phyloP scores from a whole-genome alignment of 2,329 filamentous ascomycete genomes.

The Stachybotrys chartarum region DNA sequence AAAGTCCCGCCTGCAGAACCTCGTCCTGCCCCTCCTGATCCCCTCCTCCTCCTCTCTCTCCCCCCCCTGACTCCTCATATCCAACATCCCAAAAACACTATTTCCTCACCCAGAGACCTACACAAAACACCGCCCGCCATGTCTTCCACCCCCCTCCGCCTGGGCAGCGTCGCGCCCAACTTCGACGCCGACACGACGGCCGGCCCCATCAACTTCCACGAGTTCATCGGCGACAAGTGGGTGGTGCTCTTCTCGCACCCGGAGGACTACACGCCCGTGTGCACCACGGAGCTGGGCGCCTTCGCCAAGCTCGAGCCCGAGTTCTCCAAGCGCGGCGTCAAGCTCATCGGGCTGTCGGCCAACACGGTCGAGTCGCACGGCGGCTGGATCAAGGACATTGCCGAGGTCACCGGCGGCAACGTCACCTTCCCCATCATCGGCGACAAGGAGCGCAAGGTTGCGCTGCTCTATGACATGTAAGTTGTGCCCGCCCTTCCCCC shows the following conservation, averaged over 20 bases:
- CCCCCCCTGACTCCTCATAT: background rate
- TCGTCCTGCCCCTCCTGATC: background rate
- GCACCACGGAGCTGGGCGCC: conserved; percentile 90
- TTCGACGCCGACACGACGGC: conserved; percentile 76
- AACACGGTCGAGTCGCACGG: conserved; percentile 80
- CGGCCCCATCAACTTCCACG: conserved; percentile 74
- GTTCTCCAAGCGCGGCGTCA: conserved; percentile 79
- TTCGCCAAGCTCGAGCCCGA: conserved; percentile 86
- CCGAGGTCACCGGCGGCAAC: conserved; percentile 65
- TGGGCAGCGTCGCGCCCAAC: conserved; percentile 66
- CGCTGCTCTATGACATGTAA: conserved; percentile 72
- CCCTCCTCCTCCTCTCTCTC: background rate
- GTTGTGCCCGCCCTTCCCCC: conserved; percentile 12
- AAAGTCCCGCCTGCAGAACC: background rate
- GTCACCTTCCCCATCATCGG: conserved; percentile 75
- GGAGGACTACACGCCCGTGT: conserved; percentile 89
- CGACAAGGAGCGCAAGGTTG: conserved; percentile 70
- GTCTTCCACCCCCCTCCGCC: conserved; percentile 41
- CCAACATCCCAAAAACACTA: background rate
- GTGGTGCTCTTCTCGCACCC: conserved; percentile 80
- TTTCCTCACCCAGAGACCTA: background rate
- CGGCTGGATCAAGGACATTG: conserved; percentile 85
- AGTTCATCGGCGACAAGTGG: conserved; percentile 75
- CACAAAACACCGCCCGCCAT: conserved; percentile 13
- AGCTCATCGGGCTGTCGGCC: conserved; percentile 85